A percentile compares a stretch with the other conserved stretches of the same genome.
phyloP scores from a whole-genome alignment of 1,284 basidiomycete species.

The Ceratobasidium sp. region DNA sequence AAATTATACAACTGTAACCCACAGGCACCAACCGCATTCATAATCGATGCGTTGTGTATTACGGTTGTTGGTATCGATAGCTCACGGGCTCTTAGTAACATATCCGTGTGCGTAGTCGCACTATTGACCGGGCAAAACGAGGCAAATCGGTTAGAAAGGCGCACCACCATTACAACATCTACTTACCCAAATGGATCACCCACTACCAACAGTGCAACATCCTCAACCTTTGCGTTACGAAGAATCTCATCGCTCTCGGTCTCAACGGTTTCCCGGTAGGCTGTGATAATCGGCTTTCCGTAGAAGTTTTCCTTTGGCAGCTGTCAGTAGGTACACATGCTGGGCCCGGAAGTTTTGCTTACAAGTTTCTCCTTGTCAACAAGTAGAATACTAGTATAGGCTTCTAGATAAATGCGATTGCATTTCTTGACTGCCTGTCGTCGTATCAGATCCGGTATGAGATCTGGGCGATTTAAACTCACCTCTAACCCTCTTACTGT shows the following conservation, averaged over 20 bases:
- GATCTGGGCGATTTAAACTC: constrained; percentile 46
- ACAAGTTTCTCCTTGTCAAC: constrained; percentile 87
- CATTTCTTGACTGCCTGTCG: constrained; percentile 81
- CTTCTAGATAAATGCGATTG: constrained; percentile 90
- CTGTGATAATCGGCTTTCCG: constrained; percentile 86
- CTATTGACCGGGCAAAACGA: constrained; percentile 59
- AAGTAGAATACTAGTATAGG: constrained; percentile 95
- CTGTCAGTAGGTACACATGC: neutral
- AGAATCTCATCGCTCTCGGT: constrained; percentile 94
- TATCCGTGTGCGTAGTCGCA: constrained; percentile 97
- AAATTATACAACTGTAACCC: constrained; percentile 98
- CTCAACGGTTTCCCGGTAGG: constrained; percentile 98
- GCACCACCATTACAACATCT: neutral
- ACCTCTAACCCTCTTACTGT: constrained; percentile 93
- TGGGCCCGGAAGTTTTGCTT: constrained; percentile 56
- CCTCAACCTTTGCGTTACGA: constrained; percentile 79
- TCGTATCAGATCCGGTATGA: constrained; percentile 4
- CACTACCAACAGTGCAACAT: constrained; percentile 95
- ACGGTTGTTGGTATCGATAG: constrained; percentile 85
- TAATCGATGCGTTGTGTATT: constrained; percentile 98
- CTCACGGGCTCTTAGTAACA: constrained; percentile 89
- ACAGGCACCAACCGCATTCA: constrained; percentile 94
- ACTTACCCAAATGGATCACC: constrained; percentile 94
- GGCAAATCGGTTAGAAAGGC: constrained; percentile 4
- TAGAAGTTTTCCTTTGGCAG: constrained; percentile 87